Percentiles rank a stretch among this genome's conserved stretches.
Evolutionary conservation across 306 rosid species (phyloP).

Genomic region (Oemleria cerasiformis): DNA sequence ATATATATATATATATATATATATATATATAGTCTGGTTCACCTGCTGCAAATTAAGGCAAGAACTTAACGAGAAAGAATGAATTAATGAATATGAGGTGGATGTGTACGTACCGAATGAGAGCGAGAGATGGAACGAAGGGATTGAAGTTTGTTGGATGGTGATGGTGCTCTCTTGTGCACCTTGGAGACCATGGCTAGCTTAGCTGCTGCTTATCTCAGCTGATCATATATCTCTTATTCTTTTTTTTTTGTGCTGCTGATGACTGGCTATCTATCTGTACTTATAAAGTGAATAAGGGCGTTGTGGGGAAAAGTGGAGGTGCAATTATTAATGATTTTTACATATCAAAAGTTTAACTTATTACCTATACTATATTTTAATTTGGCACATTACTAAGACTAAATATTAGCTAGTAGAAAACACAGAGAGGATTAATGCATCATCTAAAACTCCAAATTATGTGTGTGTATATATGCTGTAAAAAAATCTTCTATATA

Average conservation of each 20-base stretch:
- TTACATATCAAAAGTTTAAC: background rate
- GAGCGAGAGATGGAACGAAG: constrained; percentile 56
- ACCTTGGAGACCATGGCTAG: constrained; percentile 54
- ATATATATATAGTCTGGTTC: too few relatives aligned
- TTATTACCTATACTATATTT: too few relatives aligned
- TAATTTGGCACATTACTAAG: too few relatives aligned
- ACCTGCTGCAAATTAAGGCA: too few relatives aligned
- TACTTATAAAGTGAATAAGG: background rate
- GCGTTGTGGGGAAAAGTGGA: background rate
- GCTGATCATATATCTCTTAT: background rate
- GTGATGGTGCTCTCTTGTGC: constrained; percentile 40
- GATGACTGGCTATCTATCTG: background rate
- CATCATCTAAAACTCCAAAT: too few relatives aligned
- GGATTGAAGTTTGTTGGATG: constrained; percentile 45
- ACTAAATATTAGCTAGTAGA: too few relatives aligned
- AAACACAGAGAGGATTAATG: too few relatives aligned
- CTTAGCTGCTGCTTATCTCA: constrained; percentile 11
- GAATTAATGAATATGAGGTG: background rate
- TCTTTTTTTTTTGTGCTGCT: constrained; percentile 7
- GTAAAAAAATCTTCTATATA: too few relatives aligned
- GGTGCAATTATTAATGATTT: background rate
- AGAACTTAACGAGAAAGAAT: too few relatives aligned
- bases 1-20: too few relatives aligned
- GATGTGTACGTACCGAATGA: constrained; percentile 26
- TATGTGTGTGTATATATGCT: too few relatives aligned